Evolutionary conservation across 306 rosid genomes (phyloP), one percentile per base, ranked within the genome.

Genomic region (Begonia peltatifolia): DNA sequence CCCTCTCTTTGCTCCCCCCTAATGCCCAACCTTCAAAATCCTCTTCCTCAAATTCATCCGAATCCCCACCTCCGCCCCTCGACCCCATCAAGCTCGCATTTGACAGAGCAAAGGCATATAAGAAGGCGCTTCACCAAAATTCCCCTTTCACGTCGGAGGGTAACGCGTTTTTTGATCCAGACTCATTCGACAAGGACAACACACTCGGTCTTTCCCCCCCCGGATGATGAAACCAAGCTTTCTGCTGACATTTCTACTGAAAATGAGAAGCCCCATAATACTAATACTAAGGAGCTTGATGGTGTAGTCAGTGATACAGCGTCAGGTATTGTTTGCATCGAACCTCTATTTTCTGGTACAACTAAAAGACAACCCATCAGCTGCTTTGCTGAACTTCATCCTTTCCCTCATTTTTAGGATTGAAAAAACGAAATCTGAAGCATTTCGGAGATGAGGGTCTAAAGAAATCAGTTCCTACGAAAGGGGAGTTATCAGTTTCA

Each of bases 71-170:
- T 18, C 60, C 12, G 18, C 65, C 78, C 0, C 3, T 58, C 54
- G 94, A 78, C 67, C 78, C 81, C 1, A 75, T 72, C 52, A 83
- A 83, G 83, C 79, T 83, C 41, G 81, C 96, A 11, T 76, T 80
- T 43, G 66, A 48, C 56, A 80, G 76, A 30, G 93, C 93, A 6
- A 80, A 73, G 74, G 75, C 73, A 7, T 82, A 79, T 69, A 71
- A 72, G 70, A 62, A 71, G 50, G 62, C 71, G 10, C 42, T 47
- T 0, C 50, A 78, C 17, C 50, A 64, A 35, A 63, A 66, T 52
- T 41, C 61, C 5, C 46, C 46, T 51, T 60, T 6, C 63, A 63
- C 58, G 68, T 13, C 47, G 46, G 68, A 72, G 66, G 64, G 68
- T 44, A 66, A 15, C 13, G 63, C 18, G 18, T 17, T 17, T 17